Conservation (phyloP, 2,329 filamentous ascomycete species). For the Setomelanomma holmii region DNA sequence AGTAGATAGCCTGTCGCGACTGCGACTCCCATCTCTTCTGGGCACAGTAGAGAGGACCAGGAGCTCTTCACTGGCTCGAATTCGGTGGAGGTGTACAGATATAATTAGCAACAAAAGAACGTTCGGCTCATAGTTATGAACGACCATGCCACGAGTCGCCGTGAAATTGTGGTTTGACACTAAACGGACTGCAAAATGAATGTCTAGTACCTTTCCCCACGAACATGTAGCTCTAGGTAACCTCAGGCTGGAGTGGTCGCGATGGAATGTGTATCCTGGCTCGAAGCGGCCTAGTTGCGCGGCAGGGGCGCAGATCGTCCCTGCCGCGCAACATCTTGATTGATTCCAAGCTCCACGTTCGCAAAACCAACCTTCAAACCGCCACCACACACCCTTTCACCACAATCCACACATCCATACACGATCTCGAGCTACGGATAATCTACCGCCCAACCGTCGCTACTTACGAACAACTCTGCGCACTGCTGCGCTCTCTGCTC, state of each 20-base stretch:
- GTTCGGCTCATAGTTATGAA: too few species aligned
- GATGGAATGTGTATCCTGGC: slow-evolving; percentile 8
- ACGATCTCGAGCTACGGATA: background rate
- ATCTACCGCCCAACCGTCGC: background rate
- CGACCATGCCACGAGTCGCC: too few species aligned
- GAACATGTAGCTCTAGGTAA: too few species aligned
- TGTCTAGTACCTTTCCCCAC: too few species aligned
- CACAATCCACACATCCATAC: background rate
- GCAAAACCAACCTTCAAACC: background rate
- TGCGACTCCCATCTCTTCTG: background rate
- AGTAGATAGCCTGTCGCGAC: background rate
- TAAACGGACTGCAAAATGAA: background rate
- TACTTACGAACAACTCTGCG: background rate
- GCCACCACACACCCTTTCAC: background rate
- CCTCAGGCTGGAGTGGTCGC: background rate
- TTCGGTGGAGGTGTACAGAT: background rate
- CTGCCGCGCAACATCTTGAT: slow-evolving; percentile 25
- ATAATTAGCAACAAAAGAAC: background rate
- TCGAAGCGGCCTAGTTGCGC: slow-evolving; percentile 3
- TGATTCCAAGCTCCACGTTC: slow-evolving; percentile 19
- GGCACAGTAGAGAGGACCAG: background rate
- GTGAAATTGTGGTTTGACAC: too few species aligned
- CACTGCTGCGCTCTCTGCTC: background rate
- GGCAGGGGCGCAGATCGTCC: background rate
- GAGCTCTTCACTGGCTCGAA: background rate